phyloP scores from a whole-genome alignment of 164 flowering plant genomes.

The Brasenia schreberi region DNA sequence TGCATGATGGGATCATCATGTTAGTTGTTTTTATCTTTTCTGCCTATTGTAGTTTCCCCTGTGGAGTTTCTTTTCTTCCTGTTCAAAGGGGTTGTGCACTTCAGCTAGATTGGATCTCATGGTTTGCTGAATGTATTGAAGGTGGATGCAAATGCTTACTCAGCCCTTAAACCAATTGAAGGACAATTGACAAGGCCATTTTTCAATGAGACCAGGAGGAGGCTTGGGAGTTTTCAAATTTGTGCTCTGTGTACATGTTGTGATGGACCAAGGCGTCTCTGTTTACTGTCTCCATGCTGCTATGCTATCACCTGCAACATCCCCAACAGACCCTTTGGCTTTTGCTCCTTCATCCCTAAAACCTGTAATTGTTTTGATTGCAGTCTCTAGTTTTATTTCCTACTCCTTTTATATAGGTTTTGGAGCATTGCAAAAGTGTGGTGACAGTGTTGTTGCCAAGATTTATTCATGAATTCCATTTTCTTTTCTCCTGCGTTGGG shows the following conservation, averaged over 20 bases:
- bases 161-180: neutral
- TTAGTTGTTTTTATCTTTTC: too few species aligned
- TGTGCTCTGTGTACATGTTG: constrained; percentile 88
- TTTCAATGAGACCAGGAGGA: constrained; percentile 38
- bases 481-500: neutral
- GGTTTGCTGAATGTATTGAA: neutral
- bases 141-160: neutral
- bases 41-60: neutral
- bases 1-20: too few species aligned
- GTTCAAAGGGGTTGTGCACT: too few species aligned
- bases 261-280: constrained; percentile 63
- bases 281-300: constrained; percentile 86
- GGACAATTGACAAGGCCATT: neutral
- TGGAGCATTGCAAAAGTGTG: neutral
- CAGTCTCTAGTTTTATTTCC: constrained; percentile 28
- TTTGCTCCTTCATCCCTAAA: constrained; percentile 81
- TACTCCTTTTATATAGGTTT: neutral
- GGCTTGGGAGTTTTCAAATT: constrained; percentile 56
- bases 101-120: too few species aligned
- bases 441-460: neutral
- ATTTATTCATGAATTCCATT: neutral
- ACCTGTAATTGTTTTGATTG: constrained; percentile 92
- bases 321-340: constrained; percentile 91
- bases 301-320: constrained; percentile 92
- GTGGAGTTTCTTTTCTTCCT: neutral